Evolutionary conservation across 2,329 filamentous ascomycete genomes (phyloP).

Genomic region (Thielaviopsis populi): DNA sequence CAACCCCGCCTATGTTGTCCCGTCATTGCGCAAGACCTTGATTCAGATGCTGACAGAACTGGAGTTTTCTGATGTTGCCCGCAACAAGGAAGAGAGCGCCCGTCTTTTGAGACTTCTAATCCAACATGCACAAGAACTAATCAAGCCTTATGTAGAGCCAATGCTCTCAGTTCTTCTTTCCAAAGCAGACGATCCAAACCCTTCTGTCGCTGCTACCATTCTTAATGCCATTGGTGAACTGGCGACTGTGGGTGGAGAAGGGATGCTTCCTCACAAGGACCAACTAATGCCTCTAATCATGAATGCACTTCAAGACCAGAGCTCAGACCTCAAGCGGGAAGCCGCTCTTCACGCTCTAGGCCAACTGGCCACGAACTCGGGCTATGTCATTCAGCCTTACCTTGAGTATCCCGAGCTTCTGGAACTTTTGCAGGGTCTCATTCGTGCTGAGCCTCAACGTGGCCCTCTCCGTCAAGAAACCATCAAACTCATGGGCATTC

Average conservation of each 20-base stretch:
- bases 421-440: slow-evolving; percentile 83
- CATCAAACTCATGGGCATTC: slow-evolving; percentile 88
- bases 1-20: slow-evolving; percentile 96
- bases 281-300: slow-evolving; percentile 91
- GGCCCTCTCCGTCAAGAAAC: slow-evolving; percentile 80
- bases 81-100: slow-evolving; percentile 93
- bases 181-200: slow-evolving; percentile 71
- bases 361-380: slow-evolving; percentile 86
- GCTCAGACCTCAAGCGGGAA: slow-evolving; percentile 77
- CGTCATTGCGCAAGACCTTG: slow-evolving; percentile 81
- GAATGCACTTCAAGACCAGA: slow-evolving; percentile 83
- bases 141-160: slow-evolving; percentile 91
- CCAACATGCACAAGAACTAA: slow-evolving; percentile 78
- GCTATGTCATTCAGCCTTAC: slow-evolving; percentile 95
- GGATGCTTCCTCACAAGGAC: slow-evolving; percentile 85
- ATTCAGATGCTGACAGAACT: slow-evolving; percentile 94
- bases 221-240: slow-evolving; percentile 88
- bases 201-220: slow-evolving; percentile 87
- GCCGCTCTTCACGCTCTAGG: slow-evolving; percentile 81
- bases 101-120: slow-evolving; percentile 85
- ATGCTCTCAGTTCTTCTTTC: slow-evolving; percentile 92
- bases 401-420: slow-evolving; percentile 87
- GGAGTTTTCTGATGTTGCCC: slow-evolving; percentile 84
- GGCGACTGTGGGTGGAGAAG: slow-evolving; percentile 81
- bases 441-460: slow-evolving; percentile 74